Evolutionary conservation across 306 rosid genomes (phyloP).

Genomic region (Argentina anserina): DNA sequence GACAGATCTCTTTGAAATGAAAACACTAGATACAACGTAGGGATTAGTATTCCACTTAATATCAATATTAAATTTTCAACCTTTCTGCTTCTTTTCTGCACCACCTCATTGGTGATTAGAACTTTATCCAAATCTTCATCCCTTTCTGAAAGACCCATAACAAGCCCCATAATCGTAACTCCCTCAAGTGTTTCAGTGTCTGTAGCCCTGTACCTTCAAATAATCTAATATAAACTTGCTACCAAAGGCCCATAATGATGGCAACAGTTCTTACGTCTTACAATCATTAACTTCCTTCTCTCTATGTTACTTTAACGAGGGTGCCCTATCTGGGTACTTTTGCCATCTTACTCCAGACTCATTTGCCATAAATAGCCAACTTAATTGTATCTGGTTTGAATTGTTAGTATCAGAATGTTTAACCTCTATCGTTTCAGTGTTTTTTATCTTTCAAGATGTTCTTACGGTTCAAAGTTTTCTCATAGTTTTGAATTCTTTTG

Average conservation of each 20-base stretch:
- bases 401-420: not conserved
- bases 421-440: not conserved
- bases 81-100: not conserved
- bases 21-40: not conserved
- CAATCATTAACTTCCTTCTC: not conserved
- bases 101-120: not conserved
- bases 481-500: constrained; percentile 33
- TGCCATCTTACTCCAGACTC: not conserved
- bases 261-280: not conserved
- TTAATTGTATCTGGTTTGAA: not conserved
- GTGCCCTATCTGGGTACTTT: not conserved
- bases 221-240: not conserved
- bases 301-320: not conserved
- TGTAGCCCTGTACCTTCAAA: not conserved
- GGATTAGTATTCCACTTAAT: not conserved
- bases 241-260: not conserved
- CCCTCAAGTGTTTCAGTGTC: not conserved
- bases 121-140: not conserved
- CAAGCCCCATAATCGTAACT: not conserved
- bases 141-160: not conserved
- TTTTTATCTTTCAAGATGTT: constrained; percentile 8
- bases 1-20: not conserved
- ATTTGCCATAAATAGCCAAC: not conserved
- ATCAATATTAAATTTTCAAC: not conserved
- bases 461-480: constrained; percentile 25